Evolutionary conservation across 139 green algal species (phyloP), one percentile per base, ranked within the genome.

Genomic region (Trebouxia sp.): DNA sequence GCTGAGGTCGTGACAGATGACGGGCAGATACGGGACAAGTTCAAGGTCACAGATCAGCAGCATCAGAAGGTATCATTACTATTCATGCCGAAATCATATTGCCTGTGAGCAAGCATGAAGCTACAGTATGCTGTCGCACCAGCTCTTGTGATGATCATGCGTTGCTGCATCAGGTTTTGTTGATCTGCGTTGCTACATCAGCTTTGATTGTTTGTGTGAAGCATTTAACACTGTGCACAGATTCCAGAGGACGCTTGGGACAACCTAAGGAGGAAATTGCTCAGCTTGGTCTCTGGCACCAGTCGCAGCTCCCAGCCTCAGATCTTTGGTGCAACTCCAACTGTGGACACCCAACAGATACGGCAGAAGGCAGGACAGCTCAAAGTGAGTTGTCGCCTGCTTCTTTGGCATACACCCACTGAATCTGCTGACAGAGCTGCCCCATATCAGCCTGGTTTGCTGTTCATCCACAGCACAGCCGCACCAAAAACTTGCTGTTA

Each of bases 261-360:
- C 9, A 35, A 50, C 50, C 26, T 95, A 22, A 75, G 80, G 11
- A 47, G 83, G 50, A 43, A 88, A 45, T 82, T 97, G 62, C 48
- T 91, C 83, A 58, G 58, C 15, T 72, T 94, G 51, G 79, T 91
- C 26, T 74, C 83, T 41, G 80, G 77, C 69, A 89, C 35, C 66
- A 89, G 82, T 70, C 83, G 88, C 78, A 91, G 83, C 80, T 91
- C 76, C 76, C 88, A 90, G 85, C 94, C 94, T 26, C 85, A 89
- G 83, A 98, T 98, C 53, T 95, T 95, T 65, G 94, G 94, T 47
- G 87, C 92, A 76, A 87, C 90, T 15, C 88, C 91, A 5, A 87
- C 82, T 26, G 84, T 85, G 7, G 92, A 97, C 51, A 85, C 90
- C 32, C 75, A 91, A 82, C 85, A 88, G 56, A 80, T 92, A 45